Base-by-base conservation (phyloP, 495 filamentous ascomycete species). In the Aspergillus mulundensis region DNA sequence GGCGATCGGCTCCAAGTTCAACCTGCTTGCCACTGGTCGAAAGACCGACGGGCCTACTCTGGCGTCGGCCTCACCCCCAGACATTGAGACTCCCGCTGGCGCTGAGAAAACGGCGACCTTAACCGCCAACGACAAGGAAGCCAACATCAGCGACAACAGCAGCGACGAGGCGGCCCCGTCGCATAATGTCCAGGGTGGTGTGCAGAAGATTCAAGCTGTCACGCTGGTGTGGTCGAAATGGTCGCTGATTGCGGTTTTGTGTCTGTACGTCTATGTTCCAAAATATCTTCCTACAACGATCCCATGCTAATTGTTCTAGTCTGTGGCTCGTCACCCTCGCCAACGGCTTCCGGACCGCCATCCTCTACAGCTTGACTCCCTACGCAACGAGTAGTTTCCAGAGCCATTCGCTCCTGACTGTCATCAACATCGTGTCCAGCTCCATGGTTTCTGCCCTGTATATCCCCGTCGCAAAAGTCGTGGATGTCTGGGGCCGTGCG, bases 181-280 rank as follows among this genome's bases (percentile, higher is more conserved):
- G 18, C 21, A 21, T 3, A 12, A 32, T 14, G 41, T 19, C 28
- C 52, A 54, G 28, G 6, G 3, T 36, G 52, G 52, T 39, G 38
- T 54, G 4, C 41, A 46, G 18, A 54, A 54, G 40, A 54, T 54
- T 5, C 41, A 54, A 28, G 52, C 52, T 16, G 52, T 54, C 25
- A 54, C 52, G 1, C 24, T 45, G 41, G 52, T 46, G 1, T 54
- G 52, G 52, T 36, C 52, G 15, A 45, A 46, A 25, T 20, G 15
- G 19, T 54, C 52, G 0, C 32, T 54, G 2, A 12, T 25, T 10
- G 43, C n/a, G 1, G 42, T 54, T 23, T 18, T 54, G 7, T 45
- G 41, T 38, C 28, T 38, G 52, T 54, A 44, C 20, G 52, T 54
- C n/a, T n/a, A n/a, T n/a, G n/a, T n/a, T n/a, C n/a, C n/a, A n/a